Evolutionary conservation across 2,329 filamentous ascomycete species (phyloP), one percentile per base, ranked within the genome.

Genomic region (Ceratocystiopsis brevicomis): DNA sequence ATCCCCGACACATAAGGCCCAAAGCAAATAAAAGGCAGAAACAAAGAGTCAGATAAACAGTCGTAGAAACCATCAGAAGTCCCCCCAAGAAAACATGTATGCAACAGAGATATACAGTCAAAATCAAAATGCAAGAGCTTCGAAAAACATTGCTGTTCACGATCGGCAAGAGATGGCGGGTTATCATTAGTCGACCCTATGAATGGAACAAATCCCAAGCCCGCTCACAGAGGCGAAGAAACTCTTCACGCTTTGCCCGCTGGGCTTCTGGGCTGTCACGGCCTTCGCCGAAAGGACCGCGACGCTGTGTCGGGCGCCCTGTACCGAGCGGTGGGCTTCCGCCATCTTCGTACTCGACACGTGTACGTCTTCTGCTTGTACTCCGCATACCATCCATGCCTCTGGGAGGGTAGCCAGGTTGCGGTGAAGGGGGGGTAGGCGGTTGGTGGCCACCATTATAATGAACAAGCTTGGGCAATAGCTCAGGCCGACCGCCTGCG

Each of bases 171-270:
- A 9, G 25, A 10, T 30, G 25, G 10, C 25, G 25, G 25, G 25
- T 30, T 30, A 30, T 30, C 25, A 30, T 30, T 9, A 30, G 25
- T 9, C 25, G 10, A 30, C 10, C 25, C 25, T 30, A 95, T 48
- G 86, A 94, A 65, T 96, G 90, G 61, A 96, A 94, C 25, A 98
- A 62, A 63, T 98, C 90, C 90, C 90, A 98, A 10, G 90, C 90
- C 54, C 84, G 71, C 52, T 84, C 77, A 58, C 88, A 95, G 41
- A 96, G 65, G 44, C 73, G 68, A 50, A 98, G 66, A 56, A 98
- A 98, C 58, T 94, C 85, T 38, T 94, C 86, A 57, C 86, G 86
- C 74, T 96, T 96, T 55, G 73, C 78, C 53, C 75, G 71, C 58
- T 84, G 79, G 6, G 78, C 84, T 53, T 90, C 86, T 9, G 83